phyloP scores from a whole-genome alignment of 768 basidiomycete species.

The Neoboletus magnificus region DNA sequence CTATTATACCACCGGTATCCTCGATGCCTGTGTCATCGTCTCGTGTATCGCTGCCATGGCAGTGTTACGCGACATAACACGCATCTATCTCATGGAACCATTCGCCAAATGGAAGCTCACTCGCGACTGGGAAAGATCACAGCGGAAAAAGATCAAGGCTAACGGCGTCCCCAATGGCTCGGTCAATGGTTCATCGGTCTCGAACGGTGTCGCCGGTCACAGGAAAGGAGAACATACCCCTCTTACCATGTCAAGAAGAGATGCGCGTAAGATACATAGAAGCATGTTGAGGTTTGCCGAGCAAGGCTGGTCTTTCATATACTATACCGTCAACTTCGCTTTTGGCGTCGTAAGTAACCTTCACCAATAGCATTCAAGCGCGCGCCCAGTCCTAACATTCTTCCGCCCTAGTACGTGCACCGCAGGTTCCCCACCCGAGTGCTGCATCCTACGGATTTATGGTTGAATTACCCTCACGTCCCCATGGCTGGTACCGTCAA shows the following conservation, averaged over 20 bases:
- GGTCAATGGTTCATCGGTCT: conserved; percentile 18
- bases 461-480: conserved; percentile 80
- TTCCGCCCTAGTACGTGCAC: conserved; percentile 68
- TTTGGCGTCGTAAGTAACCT: conserved; percentile 75
- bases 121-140: conserved; percentile 42
- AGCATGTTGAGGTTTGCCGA: conserved; percentile 88
- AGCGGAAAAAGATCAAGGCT: conserved; percentile 14
- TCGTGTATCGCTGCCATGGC: conserved; percentile 86
- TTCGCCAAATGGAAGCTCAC: conserved; percentile 76
- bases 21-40: conserved; percentile 77
- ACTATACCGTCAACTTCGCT: conserved; percentile 71
- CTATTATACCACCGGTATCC: conserved; percentile 70
- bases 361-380: conserved; percentile 6
- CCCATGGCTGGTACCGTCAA: conserved; percentile 80
- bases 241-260: conserved; percentile 36
- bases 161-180: conserved; percentile 27
- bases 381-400: conserved; percentile 3
- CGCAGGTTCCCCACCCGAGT: conserved; percentile 62
- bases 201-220: conserved; percentile 32
- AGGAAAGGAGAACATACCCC: conserved; percentile 22
- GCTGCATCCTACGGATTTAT: conserved; percentile 63
- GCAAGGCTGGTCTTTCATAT: conserved; percentile 88
- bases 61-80: conserved; percentile 73
- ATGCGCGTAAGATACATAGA: conserved; percentile 61
- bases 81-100: conserved; percentile 74